A percentile compares a stretch with the other conserved stretches of the same genome.
These are phyloP conservation scores for Backusella australiensis DNA, from an alignment of 192 early-diverging fungal genomes.

Conservation along the genomic window DNA sequence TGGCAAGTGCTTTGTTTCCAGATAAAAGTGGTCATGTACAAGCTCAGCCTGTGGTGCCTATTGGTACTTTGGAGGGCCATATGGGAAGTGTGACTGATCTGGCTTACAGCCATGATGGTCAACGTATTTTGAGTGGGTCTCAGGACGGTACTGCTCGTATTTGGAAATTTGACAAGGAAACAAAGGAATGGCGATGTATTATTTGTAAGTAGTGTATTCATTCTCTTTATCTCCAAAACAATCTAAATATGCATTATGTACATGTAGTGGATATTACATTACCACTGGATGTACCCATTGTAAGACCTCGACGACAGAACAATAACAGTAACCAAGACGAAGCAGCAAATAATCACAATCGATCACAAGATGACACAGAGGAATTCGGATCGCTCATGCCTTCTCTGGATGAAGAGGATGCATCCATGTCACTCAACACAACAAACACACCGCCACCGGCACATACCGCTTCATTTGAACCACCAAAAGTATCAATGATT, in stretches of 20 bases:
- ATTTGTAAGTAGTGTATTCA: constrained; percentile 37
- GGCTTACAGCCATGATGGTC: constrained; percentile 67
- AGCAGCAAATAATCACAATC: background rate
- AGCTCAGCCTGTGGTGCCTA: constrained; percentile 28
- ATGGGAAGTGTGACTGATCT: constrained; percentile 72
- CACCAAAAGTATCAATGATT: constrained; percentile 57
- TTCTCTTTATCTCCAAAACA: too few relatives aligned
- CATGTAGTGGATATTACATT: constrained; percentile 20
- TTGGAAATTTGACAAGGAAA: constrained; percentile 57
- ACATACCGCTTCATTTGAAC: background rate
- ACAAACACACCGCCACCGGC: background rate
- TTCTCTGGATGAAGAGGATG: background rate
- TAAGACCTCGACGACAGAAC: background rate
- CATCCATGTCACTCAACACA: background rate
- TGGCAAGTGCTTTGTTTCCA: constrained; percentile 29
- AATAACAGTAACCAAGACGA: background rate
- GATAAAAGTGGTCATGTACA: constrained; percentile 31
- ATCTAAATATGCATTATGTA: background rate
- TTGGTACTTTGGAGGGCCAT: constrained; percentile 69
- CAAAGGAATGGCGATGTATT: constrained; percentile 58
- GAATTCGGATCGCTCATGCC: constrained; percentile 11
- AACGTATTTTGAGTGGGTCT: constrained; percentile 69
- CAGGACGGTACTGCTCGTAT: constrained; percentile 78
- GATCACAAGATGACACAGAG: background rate
- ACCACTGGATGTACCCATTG: constrained; percentile 7